Evolutionary conservation across 2,329 filamentous ascomycete species (phyloP), one percentile per base, ranked within the genome.

Genomic region (Corynespora cassiicola): DNA sequence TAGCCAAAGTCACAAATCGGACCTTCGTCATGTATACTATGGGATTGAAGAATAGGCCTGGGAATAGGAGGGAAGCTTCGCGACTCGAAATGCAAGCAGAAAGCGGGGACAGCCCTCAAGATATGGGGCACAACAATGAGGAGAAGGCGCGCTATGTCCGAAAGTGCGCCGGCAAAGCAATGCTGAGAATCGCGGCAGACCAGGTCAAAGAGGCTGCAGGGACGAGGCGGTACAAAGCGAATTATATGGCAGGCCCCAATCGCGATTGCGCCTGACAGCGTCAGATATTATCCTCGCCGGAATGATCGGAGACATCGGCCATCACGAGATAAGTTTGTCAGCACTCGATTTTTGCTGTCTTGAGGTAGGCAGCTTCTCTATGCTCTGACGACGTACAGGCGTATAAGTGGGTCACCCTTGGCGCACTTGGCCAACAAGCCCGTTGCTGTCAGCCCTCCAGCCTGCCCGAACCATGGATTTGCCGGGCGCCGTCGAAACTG

Each of bases 311-410:
- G 25, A 26, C 51, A 30, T 32, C 15, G 40, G 37, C 33, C 52
- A 59, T 56, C 43, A 49, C 42, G 37, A 54, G 33, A 47, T 30
- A 42, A 30, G 33, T 60, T 60, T 56, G 57, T 63, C 51, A 63
- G 54, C 56, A 42, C 47, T 42, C 45, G 35, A 23, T n/a, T 31
- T 41, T 12, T 38, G 46, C 38, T 45, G 21, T 35, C 56, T 50
- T 45, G 52, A 50, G 51, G 42, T 47, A 56, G 41, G 31, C 39
- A 48, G 47, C 39, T 31, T 36, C 41, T 31, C 17, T 17, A 29
- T 23, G 27, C 37, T 32, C 32, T 42, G 38, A 36, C 38, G 34
- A 12, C 26, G 11, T 30, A 25, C 21, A 30, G 22, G 33, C 30
- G 16, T 24, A 35, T n/a, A 16, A 15, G 39, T 42, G 30, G 38